Base-by-base conservation (phyloP, 1,284 basidiomycete species). In the Sanguinoderma infundibulare region DNA sequence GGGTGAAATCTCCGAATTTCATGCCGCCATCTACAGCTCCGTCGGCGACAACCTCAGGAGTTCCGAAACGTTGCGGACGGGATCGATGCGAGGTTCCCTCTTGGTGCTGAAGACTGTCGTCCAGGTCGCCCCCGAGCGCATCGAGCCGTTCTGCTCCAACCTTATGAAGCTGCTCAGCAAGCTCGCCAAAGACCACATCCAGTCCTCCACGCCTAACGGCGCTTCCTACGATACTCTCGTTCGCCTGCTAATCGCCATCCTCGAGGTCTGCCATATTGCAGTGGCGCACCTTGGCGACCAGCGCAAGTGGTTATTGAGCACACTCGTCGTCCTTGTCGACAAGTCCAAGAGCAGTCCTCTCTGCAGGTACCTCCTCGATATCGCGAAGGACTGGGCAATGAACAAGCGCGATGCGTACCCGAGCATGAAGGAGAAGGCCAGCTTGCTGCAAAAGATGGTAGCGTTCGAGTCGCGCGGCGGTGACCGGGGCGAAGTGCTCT, bases 341-440 rank as follows among this genome's bases (percentile, higher is more conserved):
- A 95, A 96, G 74, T 98, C 96, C n/a, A 90, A 92, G 70, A 97
- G 90, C 70, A 72, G 83, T 14, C 78, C 85, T 15, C 83, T 99
- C 1, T 96, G 95, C 74, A 87, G 87, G 12, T 96, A 93, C 74
- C 85, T 98, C 67, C 84, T 99, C 24, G 91, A 95, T 58, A 87
- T 97, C 65, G 87, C 94, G 62, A 87, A 92, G 55, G 90, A 92
- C 51, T 99, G 98, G 97, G 89, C 92, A 22, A 79, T 96, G 69
- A 88, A 93, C 49, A 86, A 88, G 70, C 90, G 90, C 56, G 95
- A 96, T 60, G 80, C 87, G 1, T 94, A 93, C 72, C 95, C 96
- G 1, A 95, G 93, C 0, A 91, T 95, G 83, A 98, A 98, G 77
- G 98, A 99, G 78, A 99, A 98, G 76, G 92, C 96, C 0, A 89